Evolutionary conservation across 2,329 filamentous ascomycete species (phyloP), one percentile per base, ranked within the genome.

Genomic region (Nothophaeocryptopus gaeumannii): DNA sequence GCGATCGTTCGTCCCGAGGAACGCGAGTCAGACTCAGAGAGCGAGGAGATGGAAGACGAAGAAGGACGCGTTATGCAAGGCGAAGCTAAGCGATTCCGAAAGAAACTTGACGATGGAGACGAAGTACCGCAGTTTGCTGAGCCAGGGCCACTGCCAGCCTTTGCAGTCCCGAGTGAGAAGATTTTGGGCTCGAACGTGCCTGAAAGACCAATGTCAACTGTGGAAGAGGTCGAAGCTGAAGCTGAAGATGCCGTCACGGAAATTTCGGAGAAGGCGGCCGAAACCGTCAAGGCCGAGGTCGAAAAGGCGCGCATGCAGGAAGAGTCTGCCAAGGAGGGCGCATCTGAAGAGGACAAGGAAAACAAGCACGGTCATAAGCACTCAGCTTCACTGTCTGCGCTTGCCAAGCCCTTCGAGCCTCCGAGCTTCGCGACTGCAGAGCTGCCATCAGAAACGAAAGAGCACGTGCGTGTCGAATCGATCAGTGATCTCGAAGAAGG

Each of bases 91-190:
- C 75, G 84, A 63, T 96, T 96, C 55, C 83, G 84, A 58, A 83
- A 81, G 51, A 80, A 77, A 13, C 81, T 79, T 34, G 80, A 78
- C 45, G 84, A 87, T 61, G 85, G 81, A 13, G 84, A 95, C 60
- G 80, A 85, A 42, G 83, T 92, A 16, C 85, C 87, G 15, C 76
- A 82, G 44, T 95, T 95, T 67, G 88, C 89, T 8, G 71, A 71
- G 48, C 73, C 75, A 53, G 70, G 59, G 39, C 64, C 49, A 57
- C 58, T 61, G 31, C 64, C 47, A 58, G 60, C 58, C 31, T 29
- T 58, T 8, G 39, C 44, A 58, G 67, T 54, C 5, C 57, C 52
- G 14, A 48, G 45, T 5, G 60, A 62, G 26, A 54, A 57, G 15
- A 48, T 61, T 11, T 55, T 60, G 5, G 54, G 58, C 12, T 60